Evolutionary conservation across 306 rosid species (phyloP).

Genomic region (Arachis stenosperma): DNA sequence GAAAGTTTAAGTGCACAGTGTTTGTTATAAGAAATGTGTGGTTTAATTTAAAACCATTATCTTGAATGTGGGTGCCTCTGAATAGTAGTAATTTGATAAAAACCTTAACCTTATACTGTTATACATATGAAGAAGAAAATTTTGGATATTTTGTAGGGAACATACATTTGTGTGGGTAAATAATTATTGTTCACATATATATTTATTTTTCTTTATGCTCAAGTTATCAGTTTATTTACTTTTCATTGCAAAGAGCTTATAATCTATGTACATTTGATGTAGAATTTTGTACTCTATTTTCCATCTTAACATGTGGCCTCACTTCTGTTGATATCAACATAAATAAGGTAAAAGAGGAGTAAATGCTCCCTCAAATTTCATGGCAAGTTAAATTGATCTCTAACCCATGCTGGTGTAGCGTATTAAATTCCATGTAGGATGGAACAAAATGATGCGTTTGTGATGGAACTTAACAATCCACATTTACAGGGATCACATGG

Average conservation of each 20-base stretch:
- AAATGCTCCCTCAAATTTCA: too few species aligned
- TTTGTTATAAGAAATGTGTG: conserved; percentile 23
- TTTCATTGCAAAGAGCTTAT: neutral
- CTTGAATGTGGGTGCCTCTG: conserved; percentile 1
- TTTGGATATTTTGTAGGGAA: neutral
- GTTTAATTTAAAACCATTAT: neutral
- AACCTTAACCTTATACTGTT: neutral
- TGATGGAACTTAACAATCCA: too few species aligned
- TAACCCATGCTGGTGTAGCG: too few species aligned
- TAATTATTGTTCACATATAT: neutral
- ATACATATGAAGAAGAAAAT: conserved; percentile 12
- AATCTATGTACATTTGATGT: neutral
- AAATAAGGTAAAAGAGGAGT: too few species aligned
- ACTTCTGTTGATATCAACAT: neutral
- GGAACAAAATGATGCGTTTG: too few species aligned
- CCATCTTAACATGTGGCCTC: neutral
- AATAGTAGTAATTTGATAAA: conserved; percentile 4
- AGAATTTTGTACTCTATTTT: neutral
- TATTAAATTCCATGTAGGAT: too few species aligned
- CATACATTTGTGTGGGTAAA: neutral
- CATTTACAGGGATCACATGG: too few species aligned
- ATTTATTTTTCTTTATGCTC: neutral
- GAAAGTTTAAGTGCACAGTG: conserved; percentile 16
- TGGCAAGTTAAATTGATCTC: too few species aligned
- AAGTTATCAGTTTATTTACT: neutral